These are phyloP conservation scores for Pichia scutulata DNA, from an alignment of 805 yeast genomes.

Conservation along the genomic window DNA sequence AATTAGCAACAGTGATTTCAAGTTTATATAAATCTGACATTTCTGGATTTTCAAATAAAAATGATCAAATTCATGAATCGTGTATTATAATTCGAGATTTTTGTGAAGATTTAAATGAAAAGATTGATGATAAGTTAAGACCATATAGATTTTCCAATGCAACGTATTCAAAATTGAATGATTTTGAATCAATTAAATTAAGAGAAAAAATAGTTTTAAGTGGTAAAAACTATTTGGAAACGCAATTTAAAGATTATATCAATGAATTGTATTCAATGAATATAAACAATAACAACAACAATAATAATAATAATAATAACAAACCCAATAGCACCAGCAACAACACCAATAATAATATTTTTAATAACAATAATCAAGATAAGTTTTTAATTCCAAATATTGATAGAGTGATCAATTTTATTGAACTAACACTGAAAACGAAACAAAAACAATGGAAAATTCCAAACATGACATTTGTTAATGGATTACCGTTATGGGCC, in stretches of 20 bases:
- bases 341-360: conserved; percentile 11
- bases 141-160: conserved; percentile 29
- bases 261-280: conserved; percentile 52
- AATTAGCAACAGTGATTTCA: conserved; percentile 52
- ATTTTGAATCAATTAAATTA: conserved; percentile 29
- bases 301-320: too few relatives aligned
- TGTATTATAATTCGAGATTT: conserved; percentile 60
- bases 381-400: conserved; percentile 39
- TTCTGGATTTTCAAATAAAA: conserved; percentile 39
- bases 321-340: too few relatives aligned
- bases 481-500: conserved; percentile 94
- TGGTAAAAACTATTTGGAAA: conserved; percentile 57
- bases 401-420: conserved; percentile 61
- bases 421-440: conserved; percentile 40
- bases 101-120: conserved; percentile 29
- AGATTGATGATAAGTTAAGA: conserved; percentile 27
- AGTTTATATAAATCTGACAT: conserved; percentile 50
- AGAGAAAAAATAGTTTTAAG: conserved; percentile 43
- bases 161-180: conserved; percentile 22
- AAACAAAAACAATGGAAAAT: conserved; percentile 37
- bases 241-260: conserved; percentile 69
- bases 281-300: neutral
- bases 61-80: conserved; percentile 65
- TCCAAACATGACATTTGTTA: conserved; percentile 55
- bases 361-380: neutral